Conservation (phyloP, 2,329 filamentous ascomycete genomes). For the Pleoardoris graminearum region DNA sequence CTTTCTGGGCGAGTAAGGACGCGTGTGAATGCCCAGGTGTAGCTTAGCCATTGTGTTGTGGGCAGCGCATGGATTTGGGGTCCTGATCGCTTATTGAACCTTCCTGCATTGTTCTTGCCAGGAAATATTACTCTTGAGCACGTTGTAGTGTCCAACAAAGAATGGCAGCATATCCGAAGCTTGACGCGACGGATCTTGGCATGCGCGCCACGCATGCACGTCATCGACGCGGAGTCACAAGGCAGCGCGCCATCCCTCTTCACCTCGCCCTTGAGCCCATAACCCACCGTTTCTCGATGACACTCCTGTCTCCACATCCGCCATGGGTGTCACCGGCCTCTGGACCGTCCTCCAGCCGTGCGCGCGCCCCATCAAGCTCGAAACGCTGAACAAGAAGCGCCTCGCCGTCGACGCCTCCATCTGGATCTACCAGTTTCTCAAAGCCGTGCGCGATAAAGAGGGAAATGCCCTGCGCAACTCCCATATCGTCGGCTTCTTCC, state of each 20-base stretch:
- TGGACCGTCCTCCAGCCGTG: constrained; percentile 97
- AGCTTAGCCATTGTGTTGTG: too few species aligned
- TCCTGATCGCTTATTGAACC: too few species aligned
- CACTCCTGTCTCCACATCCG: constrained; percentile 6
- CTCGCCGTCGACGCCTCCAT: constrained; percentile 97
- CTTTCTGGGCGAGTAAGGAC: too few species aligned
- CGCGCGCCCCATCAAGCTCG: constrained; percentile 92
- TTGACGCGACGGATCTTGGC: constrained; percentile 8
- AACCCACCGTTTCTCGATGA: constrained; percentile 19
- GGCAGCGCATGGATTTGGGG: too few species aligned
- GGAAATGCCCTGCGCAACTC: constrained; percentile 95
- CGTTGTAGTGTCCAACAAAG: too few species aligned
- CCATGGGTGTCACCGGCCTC: constrained; percentile 96
- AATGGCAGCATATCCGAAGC: not conserved
- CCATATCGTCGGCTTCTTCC: constrained; percentile 96
- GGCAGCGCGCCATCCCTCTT: constrained; percentile 5
- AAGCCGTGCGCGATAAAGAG: constrained; percentile 97
- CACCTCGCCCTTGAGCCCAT: not conserved
- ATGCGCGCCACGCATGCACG: constrained; percentile 7
- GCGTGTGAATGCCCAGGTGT: too few species aligned
- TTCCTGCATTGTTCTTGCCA: too few species aligned
- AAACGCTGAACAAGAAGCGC: constrained; percentile 93
- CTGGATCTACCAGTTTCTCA: constrained; percentile 99
- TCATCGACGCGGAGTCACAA: constrained; percentile 18
- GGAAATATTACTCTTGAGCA: too few species aligned